phyloP scores from a whole-genome alignment of 2,329 filamentous ascomycete species.

The Pseudogymnoascus sp. region DNA sequence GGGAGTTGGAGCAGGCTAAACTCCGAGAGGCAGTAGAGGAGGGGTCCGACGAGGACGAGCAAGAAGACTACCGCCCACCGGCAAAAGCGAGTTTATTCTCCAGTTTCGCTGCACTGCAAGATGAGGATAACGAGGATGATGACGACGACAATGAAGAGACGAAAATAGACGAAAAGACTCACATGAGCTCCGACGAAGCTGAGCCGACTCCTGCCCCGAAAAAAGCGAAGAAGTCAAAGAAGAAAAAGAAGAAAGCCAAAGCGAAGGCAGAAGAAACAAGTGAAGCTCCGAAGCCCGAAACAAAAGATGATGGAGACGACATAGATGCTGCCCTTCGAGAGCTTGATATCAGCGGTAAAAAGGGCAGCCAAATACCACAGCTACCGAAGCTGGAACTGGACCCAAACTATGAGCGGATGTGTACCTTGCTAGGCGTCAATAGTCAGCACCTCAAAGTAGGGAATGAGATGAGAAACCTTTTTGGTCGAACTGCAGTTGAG shows the following conservation, averaged over 20 bases:
- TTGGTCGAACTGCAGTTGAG: conserved; percentile 56
- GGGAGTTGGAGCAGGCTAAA: conserved; percentile 25
- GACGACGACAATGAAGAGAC: conserved; percentile 26
- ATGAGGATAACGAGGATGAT: conserved; percentile 32
- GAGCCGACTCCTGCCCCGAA: conserved; percentile 30
- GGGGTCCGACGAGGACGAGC: conserved; percentile 19
- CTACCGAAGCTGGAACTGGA: conserved; percentile 21
- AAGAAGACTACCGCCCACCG: conserved; percentile 25
- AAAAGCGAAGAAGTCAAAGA: conserved; percentile 54
- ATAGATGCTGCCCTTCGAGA: conserved; percentile 58
- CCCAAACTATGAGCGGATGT: conserved; percentile 38
- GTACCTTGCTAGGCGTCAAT: conserved; percentile 51
- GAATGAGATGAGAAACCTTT: conserved; percentile 82
- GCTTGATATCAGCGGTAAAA: conserved; percentile 38
- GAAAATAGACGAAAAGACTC: conserved; percentile 25
- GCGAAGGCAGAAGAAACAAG: conserved; percentile 27
- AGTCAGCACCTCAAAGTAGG: conserved; percentile 71
- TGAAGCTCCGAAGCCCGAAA: conserved; percentile 23
- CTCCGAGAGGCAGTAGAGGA: conserved; percentile 21
- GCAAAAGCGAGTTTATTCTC: conserved; percentile 46
- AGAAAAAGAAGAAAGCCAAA: conserved; percentile 43
- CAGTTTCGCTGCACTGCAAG: conserved; percentile 39
- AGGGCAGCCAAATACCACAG: conserved; percentile 10
- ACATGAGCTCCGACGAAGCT: conserved; percentile 25
- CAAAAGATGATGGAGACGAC: conserved; percentile 41